These are phyloP conservation scores for Heteromeles arbutifolia DNA, from an alignment of 306 rosid species.

Conservation along the genomic window DNA sequence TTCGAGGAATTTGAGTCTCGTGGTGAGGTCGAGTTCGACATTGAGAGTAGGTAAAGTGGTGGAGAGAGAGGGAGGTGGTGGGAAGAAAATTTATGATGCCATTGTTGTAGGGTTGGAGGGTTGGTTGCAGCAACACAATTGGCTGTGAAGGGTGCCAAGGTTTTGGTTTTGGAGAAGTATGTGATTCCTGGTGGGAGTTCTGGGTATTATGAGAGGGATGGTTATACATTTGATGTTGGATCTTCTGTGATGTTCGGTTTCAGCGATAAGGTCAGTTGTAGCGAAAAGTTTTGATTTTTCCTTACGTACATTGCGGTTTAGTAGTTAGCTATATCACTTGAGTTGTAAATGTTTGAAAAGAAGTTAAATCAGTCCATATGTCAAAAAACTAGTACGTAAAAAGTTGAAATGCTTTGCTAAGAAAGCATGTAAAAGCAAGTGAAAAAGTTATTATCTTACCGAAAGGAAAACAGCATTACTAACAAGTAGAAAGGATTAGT, in stretches of 20 bases:
- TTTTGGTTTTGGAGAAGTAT: constrained; percentile 88
- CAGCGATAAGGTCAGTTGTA: constrained; percentile 72
- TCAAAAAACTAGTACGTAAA: neutral
- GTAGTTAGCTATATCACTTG: neutral
- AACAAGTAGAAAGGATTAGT: no score
- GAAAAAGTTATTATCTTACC: no score
- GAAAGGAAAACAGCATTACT: no score
- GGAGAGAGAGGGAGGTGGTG: constrained; percentile 32
- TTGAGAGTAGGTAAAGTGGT: constrained; percentile 30
- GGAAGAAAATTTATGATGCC: constrained; percentile 54
- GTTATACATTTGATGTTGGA: constrained; percentile 91
- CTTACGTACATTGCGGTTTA: constrained; percentile 1
- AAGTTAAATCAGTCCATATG: neutral
- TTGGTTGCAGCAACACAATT: constrained; percentile 86
- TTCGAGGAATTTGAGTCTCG: constrained; percentile 15
- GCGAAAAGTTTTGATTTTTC: neutral
- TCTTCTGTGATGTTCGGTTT: constrained; percentile 99
- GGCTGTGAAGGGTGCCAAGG: constrained; percentile 89
- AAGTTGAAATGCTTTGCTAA: neutral
- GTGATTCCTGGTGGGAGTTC: constrained; percentile 99
- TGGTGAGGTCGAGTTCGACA: constrained; percentile 31
- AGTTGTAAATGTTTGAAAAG: neutral
- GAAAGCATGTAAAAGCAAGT: neutral
- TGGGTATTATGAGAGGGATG: constrained; percentile 79
- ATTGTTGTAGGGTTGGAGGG: constrained; percentile 91